Conservation (phyloP, 129 eudicot species). For the Mikania micrantha region DNA sequence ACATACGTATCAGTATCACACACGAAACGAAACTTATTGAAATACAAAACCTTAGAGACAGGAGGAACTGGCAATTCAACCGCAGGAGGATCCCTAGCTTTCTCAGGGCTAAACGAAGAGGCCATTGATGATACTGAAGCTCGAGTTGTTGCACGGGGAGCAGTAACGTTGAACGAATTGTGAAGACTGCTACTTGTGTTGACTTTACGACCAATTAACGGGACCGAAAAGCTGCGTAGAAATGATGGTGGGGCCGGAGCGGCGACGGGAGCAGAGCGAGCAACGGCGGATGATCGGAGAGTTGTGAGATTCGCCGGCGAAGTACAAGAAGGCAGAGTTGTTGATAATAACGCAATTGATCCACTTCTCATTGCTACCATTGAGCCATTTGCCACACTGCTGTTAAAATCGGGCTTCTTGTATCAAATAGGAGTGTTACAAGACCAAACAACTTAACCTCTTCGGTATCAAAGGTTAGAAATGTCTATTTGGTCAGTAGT, state of each 20-base stretch:
- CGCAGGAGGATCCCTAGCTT: slow-evolving; percentile 82
- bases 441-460: too few species aligned
- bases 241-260: background rate
- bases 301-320: slow-evolving; percentile 13
- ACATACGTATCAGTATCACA: background rate
- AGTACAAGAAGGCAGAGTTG: background rate
- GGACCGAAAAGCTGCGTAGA: background rate
- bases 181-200: background rate
- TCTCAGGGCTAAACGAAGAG: slow-evolving; percentile 60
- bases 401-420: background rate
- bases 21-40: background rate
- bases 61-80: slow-evolving; percentile 56
- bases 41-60: slow-evolving; percentile 53
- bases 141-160: slow-evolving; percentile 12
- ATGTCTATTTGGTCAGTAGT: too few species aligned
- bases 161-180: background rate
- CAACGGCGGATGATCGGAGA: slow-evolving; percentile 20
- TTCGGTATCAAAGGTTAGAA: too few species aligned
- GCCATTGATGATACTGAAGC: slow-evolving; percentile 54
- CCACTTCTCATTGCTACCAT: slow-evolving; percentile 28
- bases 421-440: too few species aligned
- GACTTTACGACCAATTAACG: background rate
- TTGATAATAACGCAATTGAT: slow-evolving; percentile 18
- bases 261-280: slow-evolving; percentile 14
- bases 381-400: background rate